Percentiles rank a stretch among this genome's conserved stretches.
Conservation (phyloP, 305 asterid species). For the Solanum aculeatissimum region DNA sequence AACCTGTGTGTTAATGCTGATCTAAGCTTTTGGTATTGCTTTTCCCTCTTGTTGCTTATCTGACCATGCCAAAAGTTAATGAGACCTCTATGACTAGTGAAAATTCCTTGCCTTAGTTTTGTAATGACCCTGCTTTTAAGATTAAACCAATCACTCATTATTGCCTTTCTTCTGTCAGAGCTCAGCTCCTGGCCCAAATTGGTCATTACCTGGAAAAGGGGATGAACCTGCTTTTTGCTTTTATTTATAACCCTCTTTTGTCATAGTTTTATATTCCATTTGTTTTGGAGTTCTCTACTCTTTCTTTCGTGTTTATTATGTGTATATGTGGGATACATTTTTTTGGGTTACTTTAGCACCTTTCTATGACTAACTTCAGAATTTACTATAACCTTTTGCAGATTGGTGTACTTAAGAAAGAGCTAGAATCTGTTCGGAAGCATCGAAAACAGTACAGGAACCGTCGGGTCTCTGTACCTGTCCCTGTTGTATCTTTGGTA, state of each 20-base stretch:
- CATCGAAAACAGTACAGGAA: slow-evolving; percentile 90
- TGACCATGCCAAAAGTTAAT: neutral
- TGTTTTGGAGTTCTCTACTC: neutral
- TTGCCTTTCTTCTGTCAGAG: neutral
- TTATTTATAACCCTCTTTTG: neutral
- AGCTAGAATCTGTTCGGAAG: slow-evolving; percentile 86
- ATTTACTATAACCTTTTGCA: slow-evolving; percentile 7
- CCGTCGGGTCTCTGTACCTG: slow-evolving; percentile 61
- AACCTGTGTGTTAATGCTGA: neutral
- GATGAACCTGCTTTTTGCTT: neutral
- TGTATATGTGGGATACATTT: neutral
- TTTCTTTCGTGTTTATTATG: neutral
- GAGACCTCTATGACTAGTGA: neutral
- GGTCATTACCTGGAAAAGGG: neutral
- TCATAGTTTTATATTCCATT: neutral
- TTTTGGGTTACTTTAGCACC: neutral
- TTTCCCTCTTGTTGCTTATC: neutral
- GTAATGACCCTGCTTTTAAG: neutral
- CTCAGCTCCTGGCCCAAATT: neutral
- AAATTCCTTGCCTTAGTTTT: neutral
- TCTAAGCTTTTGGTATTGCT: neutral
- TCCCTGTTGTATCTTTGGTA: slow-evolving; percentile 94
- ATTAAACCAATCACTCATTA: neutral
- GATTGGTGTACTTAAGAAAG: slow-evolving; percentile 85
- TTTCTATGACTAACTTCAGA: neutral